These are phyloP conservation scores for Jackrogersella minutella DNA, from an alignment of 495 filamentous ascomycete species.

Conservation along the genomic window DNA sequence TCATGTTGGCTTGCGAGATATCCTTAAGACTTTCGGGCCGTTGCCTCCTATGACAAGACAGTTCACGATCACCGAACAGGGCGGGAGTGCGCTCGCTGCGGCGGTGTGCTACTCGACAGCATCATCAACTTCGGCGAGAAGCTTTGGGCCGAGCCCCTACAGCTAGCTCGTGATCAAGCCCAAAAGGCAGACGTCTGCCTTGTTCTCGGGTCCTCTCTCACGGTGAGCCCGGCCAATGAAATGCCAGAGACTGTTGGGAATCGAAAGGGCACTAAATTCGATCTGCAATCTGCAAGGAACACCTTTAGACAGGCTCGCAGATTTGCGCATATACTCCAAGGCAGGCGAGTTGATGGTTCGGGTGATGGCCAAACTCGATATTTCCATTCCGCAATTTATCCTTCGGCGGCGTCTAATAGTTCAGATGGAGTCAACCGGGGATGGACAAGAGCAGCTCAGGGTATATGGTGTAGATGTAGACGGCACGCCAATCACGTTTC, in stretches of 20 bases:
- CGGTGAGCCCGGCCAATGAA: conserved; percentile 51
- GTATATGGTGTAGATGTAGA: conserved; percentile 53
- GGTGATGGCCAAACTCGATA: conserved; percentile 50
- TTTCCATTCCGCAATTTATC: conserved; percentile 50
- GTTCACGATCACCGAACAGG: conserved; percentile 56
- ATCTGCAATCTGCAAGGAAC: conserved; percentile 59
- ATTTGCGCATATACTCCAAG: conserved; percentile 45
- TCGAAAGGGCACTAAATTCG: conserved; percentile 44
- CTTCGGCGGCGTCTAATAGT: conserved; percentile 45
- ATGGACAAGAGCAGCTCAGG: conserved; percentile 36
- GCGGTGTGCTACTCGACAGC: conserved; percentile 49
- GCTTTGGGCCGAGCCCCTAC: conserved; percentile 44
- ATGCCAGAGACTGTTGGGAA: conserved; percentile 50
- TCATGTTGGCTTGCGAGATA: background rate
- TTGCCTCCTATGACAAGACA: conserved; percentile 52
- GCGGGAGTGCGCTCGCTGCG: conserved; percentile 50
- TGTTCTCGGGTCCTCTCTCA: conserved; percentile 56
- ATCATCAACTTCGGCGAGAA: conserved; percentile 57
- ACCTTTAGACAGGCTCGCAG: conserved; percentile 46
- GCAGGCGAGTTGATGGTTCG: conserved; percentile 51
- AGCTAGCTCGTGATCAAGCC: conserved; percentile 46
- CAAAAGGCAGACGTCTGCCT: conserved; percentile 54
- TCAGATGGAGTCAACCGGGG: conserved; percentile 30
- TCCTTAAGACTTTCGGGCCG: conserved; percentile 52
- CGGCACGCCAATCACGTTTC: conserved; percentile 54